phyloP scores from a whole-genome alignment of 176 grass and related monocot genomes.

The Oryza officinalis region DNA sequence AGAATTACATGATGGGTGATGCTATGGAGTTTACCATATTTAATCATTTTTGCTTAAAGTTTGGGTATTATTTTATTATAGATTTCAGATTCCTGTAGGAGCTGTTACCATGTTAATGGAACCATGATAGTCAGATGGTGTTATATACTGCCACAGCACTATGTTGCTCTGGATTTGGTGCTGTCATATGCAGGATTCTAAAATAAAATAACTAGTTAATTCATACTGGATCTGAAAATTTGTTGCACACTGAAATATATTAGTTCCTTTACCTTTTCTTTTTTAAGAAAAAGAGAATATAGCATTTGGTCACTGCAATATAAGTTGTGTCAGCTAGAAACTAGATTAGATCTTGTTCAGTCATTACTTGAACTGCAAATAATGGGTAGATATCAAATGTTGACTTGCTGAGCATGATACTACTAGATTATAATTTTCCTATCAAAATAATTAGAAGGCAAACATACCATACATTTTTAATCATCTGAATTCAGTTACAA shows the following conservation, averaged over 20 bases:
- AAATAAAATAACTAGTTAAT: slow-evolving; percentile 4
- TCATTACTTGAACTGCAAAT: neutral
- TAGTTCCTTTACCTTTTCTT: neutral
- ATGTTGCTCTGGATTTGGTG: slow-evolving; percentile 10
- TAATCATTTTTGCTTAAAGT: neutral
- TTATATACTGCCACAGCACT: neutral
- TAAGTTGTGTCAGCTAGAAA: neutral
- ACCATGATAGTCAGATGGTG: slow-evolving; percentile 3
- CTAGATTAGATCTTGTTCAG: neutral
- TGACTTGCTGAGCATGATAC: neutral
- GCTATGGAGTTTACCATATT: neutral
- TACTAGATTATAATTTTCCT: neutral
- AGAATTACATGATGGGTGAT: neutral
- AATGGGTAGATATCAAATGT: neutral
- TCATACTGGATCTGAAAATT: neutral
- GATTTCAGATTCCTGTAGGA: slow-evolving; percentile 6
- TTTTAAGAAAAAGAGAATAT: neutral
- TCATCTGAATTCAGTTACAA: neutral
- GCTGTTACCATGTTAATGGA: neutral
- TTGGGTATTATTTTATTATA: neutral
- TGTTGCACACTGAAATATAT: slow-evolving; percentile 8
- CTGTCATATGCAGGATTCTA: slow-evolving; percentile 5
- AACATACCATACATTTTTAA: neutral
- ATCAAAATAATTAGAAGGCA: slow-evolving; percentile 5
- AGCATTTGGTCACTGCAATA: neutral